Evolutionary conservation across 1,139 yeast genomes (phyloP).

Genomic region (Magnusiomyces tetraspermus): DNA sequence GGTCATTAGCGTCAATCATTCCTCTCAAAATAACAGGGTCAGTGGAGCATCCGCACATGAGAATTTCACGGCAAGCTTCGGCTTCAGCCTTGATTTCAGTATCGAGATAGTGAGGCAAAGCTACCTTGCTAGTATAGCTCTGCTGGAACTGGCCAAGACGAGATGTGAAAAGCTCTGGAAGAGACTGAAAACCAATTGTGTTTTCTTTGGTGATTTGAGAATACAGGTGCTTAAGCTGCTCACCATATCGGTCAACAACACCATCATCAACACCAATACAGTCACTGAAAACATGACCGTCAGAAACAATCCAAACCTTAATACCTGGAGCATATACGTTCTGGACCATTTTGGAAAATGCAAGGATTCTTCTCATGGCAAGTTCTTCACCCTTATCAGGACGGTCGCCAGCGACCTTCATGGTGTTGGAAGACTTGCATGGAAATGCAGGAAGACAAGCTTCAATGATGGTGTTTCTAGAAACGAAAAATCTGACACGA

Average conservation of each 20-base stretch:
- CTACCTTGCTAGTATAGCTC: constrained; percentile 8
- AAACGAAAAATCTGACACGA: constrained; percentile 10
- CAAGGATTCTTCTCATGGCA: constrained; percentile 11
- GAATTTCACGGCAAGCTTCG: constrained; percentile 13
- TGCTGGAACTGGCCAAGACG: constrained; percentile 10
- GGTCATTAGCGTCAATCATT: constrained; percentile 14
- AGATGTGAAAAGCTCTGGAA: constrained; percentile 14
- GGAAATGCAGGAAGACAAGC: constrained; percentile 16
- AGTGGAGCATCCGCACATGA: constrained; percentile 15
- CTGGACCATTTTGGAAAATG: constrained; percentile 9
- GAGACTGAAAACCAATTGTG: constrained; percentile 10
- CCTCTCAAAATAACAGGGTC: constrained; percentile 12
- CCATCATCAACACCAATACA: constrained; percentile 16
- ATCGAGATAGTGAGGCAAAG: constrained; percentile 12
- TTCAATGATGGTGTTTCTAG: constrained; percentile 9
- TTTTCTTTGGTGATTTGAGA: constrained; percentile 8
- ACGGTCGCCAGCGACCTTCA: constrained; percentile 11
- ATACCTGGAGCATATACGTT: constrained; percentile 13
- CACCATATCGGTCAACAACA: constrained; percentile 13
- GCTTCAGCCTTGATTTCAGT: constrained; percentile 12
- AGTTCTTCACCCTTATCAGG: constrained; percentile 16
- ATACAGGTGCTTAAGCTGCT: constrained; percentile 9
- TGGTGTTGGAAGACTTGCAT: constrained; percentile 14
- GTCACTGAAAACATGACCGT: constrained; percentile 16
- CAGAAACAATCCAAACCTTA: constrained; percentile 15